Percentiles rank a stretch among this genome's conserved stretches.
Evolutionary conservation across 129 eudicot species (phyloP).

Genomic region (Tagetes patula): DNA sequence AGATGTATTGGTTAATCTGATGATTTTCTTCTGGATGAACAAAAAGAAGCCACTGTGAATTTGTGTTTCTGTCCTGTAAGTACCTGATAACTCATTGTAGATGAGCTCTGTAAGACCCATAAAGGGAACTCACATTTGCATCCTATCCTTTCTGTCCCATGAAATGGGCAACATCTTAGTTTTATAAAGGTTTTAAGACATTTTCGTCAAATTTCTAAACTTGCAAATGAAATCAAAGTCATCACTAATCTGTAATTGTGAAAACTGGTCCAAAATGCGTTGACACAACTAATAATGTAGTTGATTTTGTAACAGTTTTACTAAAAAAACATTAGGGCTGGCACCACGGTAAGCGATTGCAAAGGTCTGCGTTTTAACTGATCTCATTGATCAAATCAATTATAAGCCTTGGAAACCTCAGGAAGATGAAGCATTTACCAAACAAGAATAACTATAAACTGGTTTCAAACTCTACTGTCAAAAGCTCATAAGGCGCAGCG

Average conservation of each 20-base stretch:
- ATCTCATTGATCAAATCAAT: not conserved
- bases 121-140: not conserved
- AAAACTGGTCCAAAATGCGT: not conserved
- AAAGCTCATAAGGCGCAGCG: too few species aligned
- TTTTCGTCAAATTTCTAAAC: not conserved
- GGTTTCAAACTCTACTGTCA: not conserved
- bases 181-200: not conserved
- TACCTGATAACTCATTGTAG: not conserved
- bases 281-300: not conserved
- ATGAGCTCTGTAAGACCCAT: not conserved
- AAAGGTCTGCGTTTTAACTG: too few species aligned
- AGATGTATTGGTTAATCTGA: not conserved
- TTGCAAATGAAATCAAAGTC: not conserved
- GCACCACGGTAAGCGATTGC: too few species aligned
- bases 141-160: not conserved
- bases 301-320: not conserved
- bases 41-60: not conserved
- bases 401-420: not conserved
- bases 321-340: too few species aligned
- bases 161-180: not conserved
- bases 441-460: not conserved
- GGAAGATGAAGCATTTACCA: not conserved
- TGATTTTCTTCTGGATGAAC: not conserved
- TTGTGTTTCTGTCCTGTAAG: not conserved
- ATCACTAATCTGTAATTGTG: not conserved